Evolutionary conservation across 148 eudicot species (phyloP).

Genomic region (Chenopodium album): DNA sequence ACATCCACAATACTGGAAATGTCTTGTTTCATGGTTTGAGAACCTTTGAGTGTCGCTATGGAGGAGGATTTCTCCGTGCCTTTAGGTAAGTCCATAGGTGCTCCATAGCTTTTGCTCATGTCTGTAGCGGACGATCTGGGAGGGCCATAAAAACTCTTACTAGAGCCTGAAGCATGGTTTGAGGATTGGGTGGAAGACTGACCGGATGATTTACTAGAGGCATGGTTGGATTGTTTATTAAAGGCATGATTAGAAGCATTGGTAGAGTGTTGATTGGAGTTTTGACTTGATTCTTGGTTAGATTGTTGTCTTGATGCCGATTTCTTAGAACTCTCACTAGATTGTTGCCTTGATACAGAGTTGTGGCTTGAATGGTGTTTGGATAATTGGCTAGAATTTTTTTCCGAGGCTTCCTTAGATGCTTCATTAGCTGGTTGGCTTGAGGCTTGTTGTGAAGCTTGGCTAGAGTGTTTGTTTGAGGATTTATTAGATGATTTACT

Average conservation of each 20-base stretch:
- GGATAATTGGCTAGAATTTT: not conserved
- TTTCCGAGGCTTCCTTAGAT: not conserved
- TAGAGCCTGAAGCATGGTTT: not conserved
- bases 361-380: not conserved
- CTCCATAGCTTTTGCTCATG: slow-evolving; percentile 17
- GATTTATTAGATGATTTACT: not conserved
- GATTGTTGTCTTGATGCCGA: not conserved
- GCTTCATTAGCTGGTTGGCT: not conserved
- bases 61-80: not conserved
- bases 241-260: not conserved
- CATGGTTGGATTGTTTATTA: not conserved
- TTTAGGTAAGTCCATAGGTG: slow-evolving; percentile 12
- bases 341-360: not conserved
- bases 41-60: not conserved
- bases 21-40: not conserved
- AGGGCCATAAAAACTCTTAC: slow-evolving; percentile 12
- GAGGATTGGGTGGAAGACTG: not conserved
- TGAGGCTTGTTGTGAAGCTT: slow-evolving; percentile 8
- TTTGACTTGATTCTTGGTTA: not conserved
- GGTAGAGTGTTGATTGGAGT: not conserved
- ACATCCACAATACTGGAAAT: slow-evolving; percentile 15
- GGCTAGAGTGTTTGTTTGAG: not conserved
- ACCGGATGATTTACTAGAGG: not conserved
- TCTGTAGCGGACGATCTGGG: slow-evolving; percentile 14
- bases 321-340: not conserved